Evolutionary conservation across 1,284 basidiomycete species (phyloP).

Genomic region (Cryptococcus wingfieldii): DNA sequence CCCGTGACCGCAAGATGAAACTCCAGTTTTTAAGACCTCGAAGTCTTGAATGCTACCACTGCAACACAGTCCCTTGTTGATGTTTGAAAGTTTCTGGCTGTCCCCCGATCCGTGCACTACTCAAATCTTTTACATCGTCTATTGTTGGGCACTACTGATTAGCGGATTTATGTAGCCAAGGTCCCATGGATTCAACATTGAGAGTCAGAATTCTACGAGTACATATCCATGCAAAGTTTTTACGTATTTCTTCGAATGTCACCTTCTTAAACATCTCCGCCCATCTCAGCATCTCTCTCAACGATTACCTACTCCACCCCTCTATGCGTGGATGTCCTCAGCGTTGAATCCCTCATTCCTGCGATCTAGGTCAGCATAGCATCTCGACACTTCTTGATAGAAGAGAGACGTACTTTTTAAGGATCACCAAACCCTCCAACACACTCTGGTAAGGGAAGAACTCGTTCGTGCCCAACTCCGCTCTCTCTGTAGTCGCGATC

Average conservation of each 20-base stretch:
- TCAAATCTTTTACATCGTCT: no score
- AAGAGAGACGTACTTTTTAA: conserved; percentile 60
- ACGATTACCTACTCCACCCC: background rate
- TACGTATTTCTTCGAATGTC: background rate
- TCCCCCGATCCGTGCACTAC: no score
- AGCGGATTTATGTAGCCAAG: no score
- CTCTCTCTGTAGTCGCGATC: conserved; percentile 85
- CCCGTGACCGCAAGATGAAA: conserved; percentile 22
- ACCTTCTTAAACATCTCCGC: background rate
- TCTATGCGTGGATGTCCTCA: conserved; percentile 25
- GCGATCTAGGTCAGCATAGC: background rate
- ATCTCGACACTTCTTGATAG: background rate
- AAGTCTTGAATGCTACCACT: conserved; percentile 26
- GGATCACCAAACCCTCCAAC: conserved; percentile 82
- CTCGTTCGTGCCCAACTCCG: conserved; percentile 95
- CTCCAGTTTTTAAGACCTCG: conserved; percentile 18
- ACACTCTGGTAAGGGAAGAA: conserved; percentile 85
- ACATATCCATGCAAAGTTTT: background rate
- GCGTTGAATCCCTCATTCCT: conserved; percentile 48
- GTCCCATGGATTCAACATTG: no score
- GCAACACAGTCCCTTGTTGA: conserved; percentile 18
- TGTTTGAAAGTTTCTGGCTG: no score
- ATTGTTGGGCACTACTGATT: no score
- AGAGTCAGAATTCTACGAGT: background rate
- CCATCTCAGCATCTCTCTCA: background rate